A percentile compares a stretch with the other conserved stretches of the same genome.
Conservation (phyloP, 768 basidiomycete genomes). For the Agrocybe praecox region DNA sequence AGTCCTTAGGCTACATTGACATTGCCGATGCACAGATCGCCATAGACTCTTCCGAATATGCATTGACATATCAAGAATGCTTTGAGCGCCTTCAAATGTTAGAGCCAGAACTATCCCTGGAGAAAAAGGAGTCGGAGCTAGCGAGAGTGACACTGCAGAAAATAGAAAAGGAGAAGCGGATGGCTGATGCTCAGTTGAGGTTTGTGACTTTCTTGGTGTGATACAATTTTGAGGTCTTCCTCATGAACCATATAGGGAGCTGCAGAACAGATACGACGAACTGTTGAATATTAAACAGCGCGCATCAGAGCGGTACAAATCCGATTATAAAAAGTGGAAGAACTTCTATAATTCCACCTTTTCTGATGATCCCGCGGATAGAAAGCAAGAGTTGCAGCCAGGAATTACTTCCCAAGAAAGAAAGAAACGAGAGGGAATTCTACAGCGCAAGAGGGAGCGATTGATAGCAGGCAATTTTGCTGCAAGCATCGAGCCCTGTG, state of each 20-base stretch:
- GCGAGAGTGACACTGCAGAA: constrained; percentile 21
- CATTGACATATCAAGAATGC: constrained; percentile 35
- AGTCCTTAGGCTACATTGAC: constrained; percentile 44
- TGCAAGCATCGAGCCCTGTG: not conserved
- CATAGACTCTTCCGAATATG: constrained; percentile 37
- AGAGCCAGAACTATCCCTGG: constrained; percentile 27
- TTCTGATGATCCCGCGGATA: constrained; percentile 22
- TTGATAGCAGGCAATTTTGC: not conserved
- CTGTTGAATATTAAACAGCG: constrained; percentile 45
- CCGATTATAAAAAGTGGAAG: constrained; percentile 57
- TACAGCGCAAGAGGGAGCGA: not conserved
- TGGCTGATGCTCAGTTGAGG: constrained; percentile 22
- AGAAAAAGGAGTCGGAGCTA: constrained; percentile 23
- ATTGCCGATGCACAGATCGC: constrained; percentile 43
- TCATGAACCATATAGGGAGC: constrained; percentile 14
- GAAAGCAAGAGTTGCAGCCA: constrained; percentile 19
- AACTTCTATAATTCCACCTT: constrained; percentile 46
- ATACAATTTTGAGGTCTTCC: not conserved
- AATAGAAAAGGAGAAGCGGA: constrained; percentile 4
- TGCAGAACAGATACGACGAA: constrained; percentile 46
- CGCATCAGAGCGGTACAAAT: constrained; percentile 47
- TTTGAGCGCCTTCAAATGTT: constrained; percentile 34
- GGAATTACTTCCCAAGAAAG: constrained; percentile 21
- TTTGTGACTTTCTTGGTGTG: constrained; percentile 13
- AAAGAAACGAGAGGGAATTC: not conserved